Evolutionary conservation across 2,329 filamentous ascomycete species (phyloP), one percentile per base, ranked within the genome.

Genomic region (Fonsecaea pugnacius): DNA sequence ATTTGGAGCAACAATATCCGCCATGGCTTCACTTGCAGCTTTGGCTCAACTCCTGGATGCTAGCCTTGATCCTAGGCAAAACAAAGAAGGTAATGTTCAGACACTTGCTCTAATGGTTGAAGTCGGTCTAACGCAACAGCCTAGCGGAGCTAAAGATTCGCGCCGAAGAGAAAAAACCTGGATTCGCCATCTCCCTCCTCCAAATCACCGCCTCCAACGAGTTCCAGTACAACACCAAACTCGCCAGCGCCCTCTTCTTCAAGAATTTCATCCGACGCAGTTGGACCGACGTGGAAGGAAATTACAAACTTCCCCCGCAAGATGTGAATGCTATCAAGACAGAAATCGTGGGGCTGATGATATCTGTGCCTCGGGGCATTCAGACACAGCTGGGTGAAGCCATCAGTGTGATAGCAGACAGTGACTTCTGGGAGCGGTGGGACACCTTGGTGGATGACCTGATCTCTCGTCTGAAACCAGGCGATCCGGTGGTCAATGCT

Each of bases 231-330:
- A 94, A 91, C 72, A 95, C 91, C 66, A 89, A 95, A 67, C 87
- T 99, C 48, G 87, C 94, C 6, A 91, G 91, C 73, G 91, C 95
- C 32, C 84, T 99, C 65, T 95, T 91, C 81, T 99, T 99, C 86
- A 99, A 99, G 81, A 99, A 99, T 82, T 96, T 96, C 78, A 92
- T 99, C 74, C 90, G 91, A 78, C 87, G 90, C 75, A 95, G 92
- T 82, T 99, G 96, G 87, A 91, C 92, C 82, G 91, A 98, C 77
- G 94, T 96, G 75, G 91, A 97, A 79, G 93, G 95, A 75, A 89
- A 90, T 77, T 95, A 99, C 83, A 95, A 93, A 79, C 86, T 99
- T 40, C 87, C 91, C 12, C 76, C 83, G 67, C 85, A 91, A 70
- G 95, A 98, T 81, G 93, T 99, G 40, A 80, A 82, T 32, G 91